Conservation (phyloP, 768 basidiomycete species). For the Crassisporium funariophilum region DNA sequence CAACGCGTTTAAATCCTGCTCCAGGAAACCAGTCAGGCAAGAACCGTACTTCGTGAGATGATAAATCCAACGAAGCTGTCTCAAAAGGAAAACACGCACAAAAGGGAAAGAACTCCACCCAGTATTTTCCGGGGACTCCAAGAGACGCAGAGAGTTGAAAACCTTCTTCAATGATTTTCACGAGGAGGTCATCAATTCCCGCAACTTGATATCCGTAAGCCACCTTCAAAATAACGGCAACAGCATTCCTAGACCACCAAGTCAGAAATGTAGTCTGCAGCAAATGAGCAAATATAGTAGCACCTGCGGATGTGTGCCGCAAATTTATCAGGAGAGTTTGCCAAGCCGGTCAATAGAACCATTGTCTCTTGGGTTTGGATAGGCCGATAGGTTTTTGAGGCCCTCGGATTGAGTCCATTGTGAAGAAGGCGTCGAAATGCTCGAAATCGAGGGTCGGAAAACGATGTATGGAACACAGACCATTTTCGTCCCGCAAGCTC, state of each 20-base stretch:
- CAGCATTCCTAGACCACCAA: slow-evolving; percentile 35
- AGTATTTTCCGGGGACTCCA: slow-evolving; percentile 35
- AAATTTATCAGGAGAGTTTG: slow-evolving; percentile 30
- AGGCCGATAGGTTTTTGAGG: slow-evolving; percentile 31
- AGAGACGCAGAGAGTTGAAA: slow-evolving; percentile 26
- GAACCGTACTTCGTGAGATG: slow-evolving; percentile 31
- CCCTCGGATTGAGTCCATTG: slow-evolving; percentile 36
- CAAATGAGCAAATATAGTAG: slow-evolving; percentile 5
- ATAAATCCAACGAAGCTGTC: not conserved
- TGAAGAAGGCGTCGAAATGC: slow-evolving; percentile 39
- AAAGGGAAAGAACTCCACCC: slow-evolving; percentile 41
- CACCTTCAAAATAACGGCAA: slow-evolving; percentile 37
- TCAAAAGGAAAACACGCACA: slow-evolving; percentile 25
- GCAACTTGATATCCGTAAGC: slow-evolving; percentile 43
- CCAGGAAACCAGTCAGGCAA: slow-evolving; percentile 47
- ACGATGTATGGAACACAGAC: slow-evolving; percentile 34
- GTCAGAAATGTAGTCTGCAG: not conserved
- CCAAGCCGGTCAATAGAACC: slow-evolving; percentile 30
- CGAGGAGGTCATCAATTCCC: slow-evolving; percentile 34
- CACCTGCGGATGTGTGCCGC: slow-evolving; percentile 32
- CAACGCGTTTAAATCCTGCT: slow-evolving; percentile 39
- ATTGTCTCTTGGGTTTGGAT: slow-evolving; percentile 32
- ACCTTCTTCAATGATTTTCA: slow-evolving; percentile 32
- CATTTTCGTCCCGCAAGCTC: slow-evolving; percentile 31
- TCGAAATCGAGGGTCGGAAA: slow-evolving; percentile 34